phyloP scores from a whole-genome alignment of 352 stramenopile species.

The Halophytophthora batemanensis region DNA sequence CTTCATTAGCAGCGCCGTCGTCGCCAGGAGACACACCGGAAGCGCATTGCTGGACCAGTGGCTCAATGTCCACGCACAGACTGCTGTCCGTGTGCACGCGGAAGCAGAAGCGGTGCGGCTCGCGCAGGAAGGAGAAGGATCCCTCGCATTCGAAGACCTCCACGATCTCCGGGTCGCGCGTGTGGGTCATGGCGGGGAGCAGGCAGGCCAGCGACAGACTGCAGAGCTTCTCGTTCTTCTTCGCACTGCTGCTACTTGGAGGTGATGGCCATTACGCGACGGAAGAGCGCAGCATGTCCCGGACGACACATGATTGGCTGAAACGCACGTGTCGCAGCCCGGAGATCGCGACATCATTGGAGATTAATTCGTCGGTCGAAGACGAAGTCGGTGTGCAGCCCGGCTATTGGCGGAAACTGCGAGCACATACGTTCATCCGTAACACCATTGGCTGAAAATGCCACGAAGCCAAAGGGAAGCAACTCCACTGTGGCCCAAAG shows the following conservation, averaged over 20 bases:
- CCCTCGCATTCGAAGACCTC: conserved; percentile 45
- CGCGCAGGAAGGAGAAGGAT: conserved; percentile 28
- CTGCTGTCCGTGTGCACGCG: conserved; percentile 31
- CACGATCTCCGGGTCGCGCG: conserved; percentile 1
- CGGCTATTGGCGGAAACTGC: too few relatives aligned
- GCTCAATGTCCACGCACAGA: conserved; percentile 25
- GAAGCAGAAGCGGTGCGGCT: conserved; percentile 30
- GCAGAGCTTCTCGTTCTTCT: conserved; percentile 10
- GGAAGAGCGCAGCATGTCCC: too few relatives aligned
- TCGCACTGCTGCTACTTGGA: not conserved
- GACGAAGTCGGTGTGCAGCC: too few relatives aligned
- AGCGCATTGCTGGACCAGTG: conserved; percentile 1
- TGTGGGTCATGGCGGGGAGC: conserved; percentile 2
- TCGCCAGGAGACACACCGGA: not conserved
- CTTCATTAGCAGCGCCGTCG: not conserved
- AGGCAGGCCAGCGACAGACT: too few relatives aligned
- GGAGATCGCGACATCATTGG: not conserved
- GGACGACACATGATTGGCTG: conserved; percentile 2
- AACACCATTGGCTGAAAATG: too few relatives aligned
- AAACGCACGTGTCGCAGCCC: not conserved
- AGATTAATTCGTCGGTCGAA: not conserved
- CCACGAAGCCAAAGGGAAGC: too few relatives aligned
- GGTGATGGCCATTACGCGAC: too few relatives aligned
- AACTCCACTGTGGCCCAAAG: too few relatives aligned
- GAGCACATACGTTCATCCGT: too few relatives aligned